Percentiles rank a stretch among this genome's conserved stretches.
phyloP scores from a whole-genome alignment of 345 rosid species.

The Turnera subulata region DNA sequence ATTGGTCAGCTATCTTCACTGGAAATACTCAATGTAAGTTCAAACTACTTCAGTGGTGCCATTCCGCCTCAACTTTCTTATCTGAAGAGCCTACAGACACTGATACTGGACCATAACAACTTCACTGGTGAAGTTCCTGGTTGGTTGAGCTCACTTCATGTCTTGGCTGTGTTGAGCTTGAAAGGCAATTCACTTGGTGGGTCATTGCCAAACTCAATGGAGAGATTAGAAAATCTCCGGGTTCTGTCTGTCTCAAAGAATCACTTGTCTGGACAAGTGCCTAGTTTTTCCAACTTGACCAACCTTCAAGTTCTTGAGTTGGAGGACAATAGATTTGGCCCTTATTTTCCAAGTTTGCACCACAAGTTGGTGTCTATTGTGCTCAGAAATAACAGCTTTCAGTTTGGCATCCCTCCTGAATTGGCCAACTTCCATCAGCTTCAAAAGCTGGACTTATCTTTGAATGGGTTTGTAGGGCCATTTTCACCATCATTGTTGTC shows the following conservation, averaged over 20 bases:
- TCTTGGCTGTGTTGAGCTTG: constrained; percentile 46
- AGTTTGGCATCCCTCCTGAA: constrained; percentile 38
- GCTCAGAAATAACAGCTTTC: constrained; percentile 49
- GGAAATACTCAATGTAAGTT: constrained; percentile 55
- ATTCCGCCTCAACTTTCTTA: constrained; percentile 40
- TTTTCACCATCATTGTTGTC: constrained; percentile 42
- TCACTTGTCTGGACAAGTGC: constrained; percentile 47
- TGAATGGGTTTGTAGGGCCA: constrained; percentile 53
- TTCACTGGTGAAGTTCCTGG: constrained; percentile 43
- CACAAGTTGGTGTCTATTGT: constrained; percentile 32
- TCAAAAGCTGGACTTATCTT: constrained; percentile 54
- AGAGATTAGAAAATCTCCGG: constrained; percentile 33
- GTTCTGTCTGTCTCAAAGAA: constrained; percentile 39
- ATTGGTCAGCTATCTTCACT: constrained; percentile 41
- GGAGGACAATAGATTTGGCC: constrained; percentile 45
- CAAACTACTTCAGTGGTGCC: constrained; percentile 43
- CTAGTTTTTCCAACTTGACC: constrained; percentile 39
- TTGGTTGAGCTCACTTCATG: constrained; percentile 35
- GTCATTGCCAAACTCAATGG: constrained; percentile 37
- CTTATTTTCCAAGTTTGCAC: constrained; percentile 44
- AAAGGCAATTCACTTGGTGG: constrained; percentile 54
- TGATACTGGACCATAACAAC: constrained; percentile 46
- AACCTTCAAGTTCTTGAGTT: constrained; percentile 60
- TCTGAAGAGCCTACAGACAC: constrained; percentile 44
- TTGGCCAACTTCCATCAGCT: constrained; percentile 39